These are phyloP conservation scores for Clonostachys rosea DNA, from an alignment of 2,329 filamentous ascomycete genomes.

Conservation along the genomic window DNA sequence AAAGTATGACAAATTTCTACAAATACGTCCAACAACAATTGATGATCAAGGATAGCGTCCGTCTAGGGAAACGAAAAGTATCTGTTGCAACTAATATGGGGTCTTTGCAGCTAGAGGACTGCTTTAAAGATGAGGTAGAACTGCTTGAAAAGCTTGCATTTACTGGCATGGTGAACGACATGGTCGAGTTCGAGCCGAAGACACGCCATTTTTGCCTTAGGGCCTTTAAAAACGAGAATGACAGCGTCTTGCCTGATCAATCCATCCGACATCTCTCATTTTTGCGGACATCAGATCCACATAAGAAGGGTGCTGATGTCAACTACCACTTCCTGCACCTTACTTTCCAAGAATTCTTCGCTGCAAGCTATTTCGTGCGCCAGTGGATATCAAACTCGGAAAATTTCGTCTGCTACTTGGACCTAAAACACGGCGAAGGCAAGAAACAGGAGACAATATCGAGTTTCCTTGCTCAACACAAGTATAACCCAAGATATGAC, in stretches of 20 bases:
- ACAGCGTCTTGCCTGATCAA: too few relatives aligned
- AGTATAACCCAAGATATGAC: constrained; percentile 30
- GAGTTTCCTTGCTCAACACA: constrained; percentile 22
- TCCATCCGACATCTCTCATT: constrained; percentile 20
- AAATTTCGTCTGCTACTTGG: too few relatives aligned
- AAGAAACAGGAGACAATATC: not conserved
- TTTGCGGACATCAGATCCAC: constrained; percentile 19
- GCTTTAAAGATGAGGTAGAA: constrained; percentile 6
- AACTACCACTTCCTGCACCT: constrained; percentile 33
- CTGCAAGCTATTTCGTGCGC: constrained; percentile 28
- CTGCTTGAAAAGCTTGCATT: constrained; percentile 27
- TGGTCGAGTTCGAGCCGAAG: constrained; percentile 20
- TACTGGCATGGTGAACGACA: constrained; percentile 20
- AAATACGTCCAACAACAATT: constrained; percentile 22
- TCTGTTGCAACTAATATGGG: constrained; percentile 1
- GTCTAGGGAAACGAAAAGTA: constrained; percentile 7
- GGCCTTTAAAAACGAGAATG: not conserved
- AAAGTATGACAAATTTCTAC: constrained; percentile 26
- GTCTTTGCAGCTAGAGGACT: too few relatives aligned
- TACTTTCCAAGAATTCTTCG: constrained; percentile 37
- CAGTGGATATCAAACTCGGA: constrained; percentile 14
- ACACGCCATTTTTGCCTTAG: constrained; percentile 5
- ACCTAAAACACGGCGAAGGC: too few relatives aligned
- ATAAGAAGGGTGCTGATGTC: not conserved
- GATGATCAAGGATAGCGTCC: constrained; percentile 29